Percentiles rank a stretch among this genome's conserved stretches.
Evolutionary conservation across 495 filamentous ascomycete species (phyloP).

Genomic region (Xylaria longipes): DNA sequence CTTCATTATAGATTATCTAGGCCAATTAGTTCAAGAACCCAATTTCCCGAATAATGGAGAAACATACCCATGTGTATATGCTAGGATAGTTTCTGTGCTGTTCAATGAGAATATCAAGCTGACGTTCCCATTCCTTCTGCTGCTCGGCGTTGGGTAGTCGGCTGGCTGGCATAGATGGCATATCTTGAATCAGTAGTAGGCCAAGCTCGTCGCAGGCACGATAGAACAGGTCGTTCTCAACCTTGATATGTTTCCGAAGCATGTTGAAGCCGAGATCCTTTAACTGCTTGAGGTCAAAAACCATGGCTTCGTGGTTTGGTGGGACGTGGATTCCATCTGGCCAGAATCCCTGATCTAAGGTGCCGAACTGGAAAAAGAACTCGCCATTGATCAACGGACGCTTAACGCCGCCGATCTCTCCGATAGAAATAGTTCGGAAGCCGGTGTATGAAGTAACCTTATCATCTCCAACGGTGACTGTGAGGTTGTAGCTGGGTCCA

Average conservation of each 20-base stretch:
- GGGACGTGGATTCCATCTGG: conserved; percentile 69
- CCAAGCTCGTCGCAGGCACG: conserved; percentile 70
- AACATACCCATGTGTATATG: conserved; percentile 56
- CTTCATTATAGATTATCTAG: conserved; percentile 73
- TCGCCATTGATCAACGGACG: conserved; percentile 68
- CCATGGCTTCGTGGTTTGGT: conserved; percentile 68
- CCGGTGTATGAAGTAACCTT: conserved; percentile 65
- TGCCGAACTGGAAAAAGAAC: conserved; percentile 70
- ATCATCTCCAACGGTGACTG: conserved; percentile 61
- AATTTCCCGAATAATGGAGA: conserved; percentile 14
- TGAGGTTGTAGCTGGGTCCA: conserved; percentile 59
- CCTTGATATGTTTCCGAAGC: conserved; percentile 75
- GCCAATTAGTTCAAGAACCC: conserved; percentile 17
- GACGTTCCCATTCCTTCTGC: conserved; percentile 66
- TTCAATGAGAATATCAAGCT: conserved; percentile 65
- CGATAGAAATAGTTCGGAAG: conserved; percentile 67
- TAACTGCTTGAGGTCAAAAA: conserved; percentile 65
- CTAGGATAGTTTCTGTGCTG: conserved; percentile 68
- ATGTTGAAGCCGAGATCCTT: conserved; percentile 71
- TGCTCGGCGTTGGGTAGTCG: conserved; percentile 53
- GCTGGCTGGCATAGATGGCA: conserved; percentile 61
- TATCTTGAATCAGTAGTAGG: conserved; percentile 70
- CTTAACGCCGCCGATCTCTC: conserved; percentile 61
- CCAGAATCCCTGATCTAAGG: conserved; percentile 74
- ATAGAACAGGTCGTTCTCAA: conserved; percentile 70